Conservation (phyloP, 441 rosid species). For the Syzygium malaccense region DNA sequence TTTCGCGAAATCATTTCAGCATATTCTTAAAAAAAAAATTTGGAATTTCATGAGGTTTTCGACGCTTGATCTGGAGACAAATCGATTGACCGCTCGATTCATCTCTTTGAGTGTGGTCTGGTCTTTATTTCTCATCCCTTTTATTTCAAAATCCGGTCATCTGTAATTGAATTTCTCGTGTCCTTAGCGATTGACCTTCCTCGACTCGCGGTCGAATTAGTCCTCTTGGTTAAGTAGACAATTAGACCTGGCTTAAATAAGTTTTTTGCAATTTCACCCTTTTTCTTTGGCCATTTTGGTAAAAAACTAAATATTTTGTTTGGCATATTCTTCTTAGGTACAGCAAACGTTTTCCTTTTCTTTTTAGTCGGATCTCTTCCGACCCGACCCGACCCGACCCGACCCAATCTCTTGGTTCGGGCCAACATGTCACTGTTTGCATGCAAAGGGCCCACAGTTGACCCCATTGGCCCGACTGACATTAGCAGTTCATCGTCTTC, state of each 20-base stretch:
- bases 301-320: background rate
- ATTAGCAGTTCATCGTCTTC: background rate
- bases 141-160: background rate
- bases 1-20: background rate
- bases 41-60: background rate
- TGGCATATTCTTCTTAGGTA: background rate
- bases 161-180: background rate
- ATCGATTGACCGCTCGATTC: rapidly evolving
- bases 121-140: background rate
- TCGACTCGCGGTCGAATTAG: too few species aligned
- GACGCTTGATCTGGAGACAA: rapidly evolving
- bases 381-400: too few species aligned
- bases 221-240: background rate
- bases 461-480: background rate
- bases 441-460: background rate
- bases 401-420: background rate
- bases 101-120: too few species aligned
- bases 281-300: background rate
- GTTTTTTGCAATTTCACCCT: background rate
- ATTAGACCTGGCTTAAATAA: background rate
- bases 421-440: background rate
- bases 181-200: background rate
- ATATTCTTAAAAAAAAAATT: background rate
- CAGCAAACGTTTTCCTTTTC: background rate
- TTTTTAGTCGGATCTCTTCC: background rate